Conservation (phyloP, 2,329 filamentous ascomycete species). For the Fusarium sp. region DNA sequence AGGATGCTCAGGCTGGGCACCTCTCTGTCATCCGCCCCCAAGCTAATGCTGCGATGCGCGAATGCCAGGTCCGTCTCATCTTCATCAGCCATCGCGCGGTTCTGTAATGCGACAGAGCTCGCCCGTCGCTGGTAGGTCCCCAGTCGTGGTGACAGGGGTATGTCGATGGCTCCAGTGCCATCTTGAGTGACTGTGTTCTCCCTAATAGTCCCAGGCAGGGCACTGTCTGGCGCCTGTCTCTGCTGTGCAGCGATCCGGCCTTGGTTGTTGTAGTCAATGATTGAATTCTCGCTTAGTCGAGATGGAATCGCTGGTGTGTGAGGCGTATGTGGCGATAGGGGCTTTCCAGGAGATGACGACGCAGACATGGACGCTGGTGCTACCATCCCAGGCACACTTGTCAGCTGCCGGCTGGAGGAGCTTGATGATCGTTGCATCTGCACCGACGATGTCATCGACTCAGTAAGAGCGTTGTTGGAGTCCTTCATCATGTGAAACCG, state of each 20-base stretch:
- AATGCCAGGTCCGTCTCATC: constrained; percentile 72
- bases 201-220: constrained; percentile 48
- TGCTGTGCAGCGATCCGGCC: constrained; percentile 48
- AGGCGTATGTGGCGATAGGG: constrained; percentile 88
- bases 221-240: constrained; percentile 39
- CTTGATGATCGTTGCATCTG: constrained; percentile 86
- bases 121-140: constrained; percentile 69
- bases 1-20: constrained; percentile 74
- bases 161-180: constrained; percentile 76
- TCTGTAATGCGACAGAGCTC: constrained; percentile 76
- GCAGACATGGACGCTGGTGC: constrained; percentile 83
- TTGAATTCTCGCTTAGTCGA: constrained; percentile 90
- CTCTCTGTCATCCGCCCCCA: constrained; percentile 73
- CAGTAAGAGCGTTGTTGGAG: constrained; percentile 87
- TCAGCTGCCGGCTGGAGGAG: constrained; percentile 72
- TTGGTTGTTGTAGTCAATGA: constrained; percentile 56
- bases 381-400: constrained; percentile 72
- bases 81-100: constrained; percentile 64
- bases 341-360: constrained; percentile 90
- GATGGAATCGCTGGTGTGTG: constrained; percentile 95
- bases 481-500: constrained; percentile 92
- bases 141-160: constrained; percentile 76
- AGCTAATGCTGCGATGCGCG: constrained; percentile 74
- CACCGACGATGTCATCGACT: constrained; percentile 92
- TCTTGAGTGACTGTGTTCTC: constrained; percentile 58